Evolutionary conservation across 163 green algal genomes (phyloP), one percentile per base, ranked within the genome.

Genomic region (Chlorella variabilis): DNA sequence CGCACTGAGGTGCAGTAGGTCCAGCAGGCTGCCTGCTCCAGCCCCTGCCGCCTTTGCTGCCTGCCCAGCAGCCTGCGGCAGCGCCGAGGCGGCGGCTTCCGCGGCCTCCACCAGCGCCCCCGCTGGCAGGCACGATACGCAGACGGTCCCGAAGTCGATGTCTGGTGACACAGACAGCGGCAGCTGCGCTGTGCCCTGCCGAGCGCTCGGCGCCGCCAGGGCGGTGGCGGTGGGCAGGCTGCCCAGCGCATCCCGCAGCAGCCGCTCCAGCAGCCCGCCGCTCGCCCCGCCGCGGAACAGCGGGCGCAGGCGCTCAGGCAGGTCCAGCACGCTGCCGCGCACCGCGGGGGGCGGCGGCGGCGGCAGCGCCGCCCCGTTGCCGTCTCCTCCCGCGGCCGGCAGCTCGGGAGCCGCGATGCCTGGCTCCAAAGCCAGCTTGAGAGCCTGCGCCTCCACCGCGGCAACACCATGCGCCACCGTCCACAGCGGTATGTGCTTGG

Each of bases 1-100:
- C 1, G 51, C 49, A 4, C 1, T 59, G 38, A 80, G 58, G 58
- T 80, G 74, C 25, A 80, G 58, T 9, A 80, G 39, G 74, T 79
- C 74, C 15, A 71, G 58, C 38, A 80, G 17, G 39, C 58, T 73
- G 38, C 58, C 34, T 1, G 54, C 54, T 51, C 17, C 25, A 2
- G 58, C 29, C 42, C 31, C 45, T 1, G 39, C 36, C 29, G 62
- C 38, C 8, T 39, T 21, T 49, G 69, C 45, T 34, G 45, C 15
- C 38, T 38, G 59, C 59, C 54, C 13, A 15, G 54, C 54, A 31
- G 54, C 45, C 45, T 54, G 59, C 59, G 69, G 69, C 69, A 77
- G 69, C 29, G 45, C 45, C 1, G 69, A 45, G 2, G 71, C 71
- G 21, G 29, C 71, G 34, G 31, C 54, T 45, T 18, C 51, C 23